phyloP scores from a whole-genome alignment of 345 rosid genomes.

The Ceriops tagal region DNA sequence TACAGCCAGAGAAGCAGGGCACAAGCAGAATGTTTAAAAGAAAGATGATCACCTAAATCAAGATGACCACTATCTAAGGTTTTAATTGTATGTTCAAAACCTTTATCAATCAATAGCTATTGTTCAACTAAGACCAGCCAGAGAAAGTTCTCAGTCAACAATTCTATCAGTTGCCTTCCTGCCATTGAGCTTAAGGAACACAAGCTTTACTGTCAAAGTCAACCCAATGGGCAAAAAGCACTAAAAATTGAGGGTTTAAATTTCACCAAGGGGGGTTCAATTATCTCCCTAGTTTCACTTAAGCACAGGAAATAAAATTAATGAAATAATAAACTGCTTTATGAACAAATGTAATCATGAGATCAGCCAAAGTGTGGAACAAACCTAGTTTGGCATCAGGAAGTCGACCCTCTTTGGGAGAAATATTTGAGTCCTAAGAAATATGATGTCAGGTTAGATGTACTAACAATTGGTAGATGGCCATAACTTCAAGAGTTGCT shows the following conservation, averaged over 20 bases:
- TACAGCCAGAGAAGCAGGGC: too few relatives aligned
- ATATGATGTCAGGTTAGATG: conserved; percentile 12
- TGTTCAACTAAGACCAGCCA: too few relatives aligned
- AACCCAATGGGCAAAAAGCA: too few relatives aligned
- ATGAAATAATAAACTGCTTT: too few relatives aligned
- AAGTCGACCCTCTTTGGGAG: conserved; percentile 80
- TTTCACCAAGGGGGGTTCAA: too few relatives aligned
- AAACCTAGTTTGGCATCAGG: conserved; percentile 85
- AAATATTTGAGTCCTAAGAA: conserved; percentile 64
- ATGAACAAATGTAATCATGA: not conserved
- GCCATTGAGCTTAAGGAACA: too few relatives aligned
- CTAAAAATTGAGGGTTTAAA: too few relatives aligned
- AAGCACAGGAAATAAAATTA: too few relatives aligned
- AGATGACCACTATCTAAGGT: not conserved
- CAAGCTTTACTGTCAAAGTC: too few relatives aligned
- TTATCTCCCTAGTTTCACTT: too few relatives aligned
- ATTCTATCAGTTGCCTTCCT: too few relatives aligned
- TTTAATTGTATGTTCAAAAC: not conserved
- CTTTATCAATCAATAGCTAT: not conserved
- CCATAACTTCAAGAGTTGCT: conserved; percentile 10
- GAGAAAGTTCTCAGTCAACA: too few relatives aligned
- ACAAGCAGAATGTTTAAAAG: not conserved
- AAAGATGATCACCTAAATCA: not conserved
- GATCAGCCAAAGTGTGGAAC: not conserved
- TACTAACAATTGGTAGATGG: conserved; percentile 12